Base-by-base conservation (phyloP, 345 rosid genomes). In the Rhodamnia argentea region DNA sequence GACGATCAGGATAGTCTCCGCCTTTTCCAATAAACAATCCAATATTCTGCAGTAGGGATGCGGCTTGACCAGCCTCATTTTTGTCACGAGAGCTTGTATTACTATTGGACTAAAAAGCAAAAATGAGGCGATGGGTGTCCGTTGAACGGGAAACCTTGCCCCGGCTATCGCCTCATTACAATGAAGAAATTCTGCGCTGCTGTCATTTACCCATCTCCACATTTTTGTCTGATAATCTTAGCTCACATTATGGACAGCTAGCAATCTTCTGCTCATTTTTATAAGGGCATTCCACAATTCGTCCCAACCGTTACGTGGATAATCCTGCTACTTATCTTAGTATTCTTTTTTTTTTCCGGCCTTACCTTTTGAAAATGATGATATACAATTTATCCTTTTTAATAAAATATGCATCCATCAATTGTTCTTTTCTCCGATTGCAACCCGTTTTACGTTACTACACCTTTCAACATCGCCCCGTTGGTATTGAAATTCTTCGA, bases 101-200 rank as follows among this genome's bases (percentile, higher is more conserved):
- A 75, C 78, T 70, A 75, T 87, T 87, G 84, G 84, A 83, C 56
- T 88, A 90, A 88, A 88, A 59, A 14, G 83, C 56, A 75, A 81
- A 52, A 86, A 57, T 16, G 53, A 44, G 74, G 53, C 70, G 92
- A 91, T 89, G 87, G 86, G 87, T 93, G 96, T 94, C 92, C 89
- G 93, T 92, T 92, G 95, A 93, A 92, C 85, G 90, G 95, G 94
- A 91, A 91, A 94, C 96, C 94, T 90, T 85, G 87, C 87, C 96
- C 95, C 83, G 76, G 90, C 87, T 85, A 83, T 90, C 91, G 94
- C 93, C 95, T 90, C 87, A 88, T 88, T 88, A 88, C 83, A 87
- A 86, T 93, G 91, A 93, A 89, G 86, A 86, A 92, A 92, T 85
- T 90, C 90, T 87, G 91, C 92, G 81, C 29, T 74, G 87, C 91